phyloP scores from a whole-genome alignment of 2,329 filamentous ascomycete genomes.

The Diaporthe destruens region DNA sequence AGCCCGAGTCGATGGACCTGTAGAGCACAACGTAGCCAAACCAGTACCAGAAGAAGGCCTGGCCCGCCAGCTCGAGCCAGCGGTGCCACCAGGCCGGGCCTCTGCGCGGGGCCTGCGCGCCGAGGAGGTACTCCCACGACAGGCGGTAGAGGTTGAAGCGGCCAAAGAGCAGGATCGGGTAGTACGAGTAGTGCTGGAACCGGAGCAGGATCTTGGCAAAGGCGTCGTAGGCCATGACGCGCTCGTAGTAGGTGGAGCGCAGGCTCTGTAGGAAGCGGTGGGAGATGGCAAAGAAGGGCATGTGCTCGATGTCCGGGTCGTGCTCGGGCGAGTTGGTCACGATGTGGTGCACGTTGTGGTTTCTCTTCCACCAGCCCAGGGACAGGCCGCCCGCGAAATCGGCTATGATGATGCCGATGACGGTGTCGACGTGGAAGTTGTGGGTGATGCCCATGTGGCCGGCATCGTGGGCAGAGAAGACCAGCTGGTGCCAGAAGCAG shows the following conservation, averaged over 20 bases:
- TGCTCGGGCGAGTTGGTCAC: constrained; percentile 96
- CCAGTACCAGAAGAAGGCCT: constrained; percentile 87
- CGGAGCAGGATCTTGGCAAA: constrained; percentile 77
- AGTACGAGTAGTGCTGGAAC: constrained; percentile 87
- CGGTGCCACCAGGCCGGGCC: constrained; percentile 87
- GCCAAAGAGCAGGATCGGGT: constrained; percentile 82
- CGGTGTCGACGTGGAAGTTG: constrained; percentile 83
- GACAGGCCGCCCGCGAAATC: constrained; percentile 92
- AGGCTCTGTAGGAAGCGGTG: constrained; percentile 82
- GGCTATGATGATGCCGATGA: constrained; percentile 90
- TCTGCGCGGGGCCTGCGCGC: constrained; percentile 77
- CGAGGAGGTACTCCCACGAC: constrained; percentile 82
- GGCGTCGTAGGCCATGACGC: constrained; percentile 81
- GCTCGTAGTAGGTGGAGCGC: constrained; percentile 85
- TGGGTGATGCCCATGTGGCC: constrained; percentile 99
- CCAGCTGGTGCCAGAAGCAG: constrained; percentile 91
- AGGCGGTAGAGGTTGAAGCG: constrained; percentile 89
- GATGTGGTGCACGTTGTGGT: constrained; percentile 96
- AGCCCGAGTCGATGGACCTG: constrained; percentile 75
- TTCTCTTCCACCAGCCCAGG: constrained; percentile 96
- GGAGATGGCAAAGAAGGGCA: constrained; percentile 89
- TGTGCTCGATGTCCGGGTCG: constrained; percentile 93
- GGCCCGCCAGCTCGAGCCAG: constrained; percentile 81
- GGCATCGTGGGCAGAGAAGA: constrained; percentile 94
- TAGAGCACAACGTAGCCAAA: constrained; percentile 88